Conservation (phyloP, 352 stramenopile genomes). For the Pythium guiyangense region DNA sequence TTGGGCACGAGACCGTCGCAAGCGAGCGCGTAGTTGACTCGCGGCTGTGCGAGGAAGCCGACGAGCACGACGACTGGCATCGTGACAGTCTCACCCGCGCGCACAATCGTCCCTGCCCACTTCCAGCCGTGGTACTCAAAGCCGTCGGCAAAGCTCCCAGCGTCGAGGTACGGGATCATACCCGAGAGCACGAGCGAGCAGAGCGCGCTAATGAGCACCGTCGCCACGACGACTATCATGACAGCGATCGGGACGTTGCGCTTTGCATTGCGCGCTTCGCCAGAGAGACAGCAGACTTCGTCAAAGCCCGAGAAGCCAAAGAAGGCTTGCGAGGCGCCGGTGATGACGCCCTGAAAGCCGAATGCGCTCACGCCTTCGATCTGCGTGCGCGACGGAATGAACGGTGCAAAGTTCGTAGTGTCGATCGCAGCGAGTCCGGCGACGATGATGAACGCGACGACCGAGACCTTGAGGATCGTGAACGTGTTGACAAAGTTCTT, state of each 20-base stretch:
- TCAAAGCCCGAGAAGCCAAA: constrained; percentile 95
- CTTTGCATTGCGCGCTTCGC: constrained; percentile 69
- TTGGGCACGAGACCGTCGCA: no score
- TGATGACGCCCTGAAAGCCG: constrained; percentile 67
- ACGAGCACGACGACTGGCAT: no score
- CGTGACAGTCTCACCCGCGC: no score
- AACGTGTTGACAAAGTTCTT: constrained; percentile 85
- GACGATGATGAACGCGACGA: constrained; percentile 90
- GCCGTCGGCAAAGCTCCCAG: constrained; percentile 42
- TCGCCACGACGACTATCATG: constrained; percentile 72
- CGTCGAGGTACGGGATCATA: constrained; percentile 57
- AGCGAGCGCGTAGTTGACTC: no score
- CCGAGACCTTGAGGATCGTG: constrained; percentile 57
- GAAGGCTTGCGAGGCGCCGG: constrained; percentile 84
- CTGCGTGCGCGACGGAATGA: constrained; percentile 42
- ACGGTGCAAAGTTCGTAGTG: constrained; percentile 78
- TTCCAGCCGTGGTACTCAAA: constrained; percentile 41
- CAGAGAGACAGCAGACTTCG: constrained; percentile 88
- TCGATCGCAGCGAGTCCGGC: constrained; percentile 78
- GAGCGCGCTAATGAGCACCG: constrained; percentile 54
- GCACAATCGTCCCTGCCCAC: no score
- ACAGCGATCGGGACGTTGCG: constrained; percentile 78
- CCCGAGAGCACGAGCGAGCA: constrained; percentile 84
- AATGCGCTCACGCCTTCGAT: constrained; percentile 23
- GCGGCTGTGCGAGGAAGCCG: no score